Percentiles rank a stretch among this genome's conserved stretches.
Conservation (phyloP, 2,329 filamentous ascomycete genomes). For the Chalara sp. region DNA sequence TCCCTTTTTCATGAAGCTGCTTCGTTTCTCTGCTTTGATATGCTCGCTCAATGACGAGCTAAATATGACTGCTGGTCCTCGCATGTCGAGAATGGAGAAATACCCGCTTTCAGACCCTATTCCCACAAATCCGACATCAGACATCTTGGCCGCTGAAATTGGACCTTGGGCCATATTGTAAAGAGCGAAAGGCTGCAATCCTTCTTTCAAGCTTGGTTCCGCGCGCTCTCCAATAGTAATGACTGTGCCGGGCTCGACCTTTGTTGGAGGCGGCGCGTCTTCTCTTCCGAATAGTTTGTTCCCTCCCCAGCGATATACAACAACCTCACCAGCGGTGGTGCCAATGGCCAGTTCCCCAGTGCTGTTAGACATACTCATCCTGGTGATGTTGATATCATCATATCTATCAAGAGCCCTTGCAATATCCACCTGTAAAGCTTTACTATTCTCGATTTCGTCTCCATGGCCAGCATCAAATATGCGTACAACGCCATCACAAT, state of each 20-base stretch:
- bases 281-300: constrained; percentile 69
- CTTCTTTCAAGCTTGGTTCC: constrained; percentile 69
- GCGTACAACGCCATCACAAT: constrained; percentile 85
- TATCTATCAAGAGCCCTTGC: constrained; percentile 75
- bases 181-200: constrained; percentile 71
- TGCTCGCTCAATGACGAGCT: constrained; percentile 67
- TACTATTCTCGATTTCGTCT: constrained; percentile 86
- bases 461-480: constrained; percentile 89
- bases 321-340: constrained; percentile 73
- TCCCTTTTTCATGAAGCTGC: constrained; percentile 59
- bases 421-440: constrained; percentile 78
- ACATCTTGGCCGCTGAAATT: constrained; percentile 72
- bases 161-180: constrained; percentile 79
- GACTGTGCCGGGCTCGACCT: constrained; percentile 60
- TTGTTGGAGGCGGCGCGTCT: constrained; percentile 37
- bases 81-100: constrained; percentile 77
- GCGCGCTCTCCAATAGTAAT: constrained; percentile 67
- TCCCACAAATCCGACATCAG: constrained; percentile 89
- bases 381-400: constrained; percentile 67
- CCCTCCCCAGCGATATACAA: constrained; percentile 80
- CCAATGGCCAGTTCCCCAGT: constrained; percentile 84
- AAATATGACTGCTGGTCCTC: constrained; percentile 80
- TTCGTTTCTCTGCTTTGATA: constrained; percentile 66
- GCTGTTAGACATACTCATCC: constrained; percentile 72
- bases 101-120: constrained; percentile 79